Conservation (phyloP, 495 filamentous ascomycete genomes). For the Glutinoglossum americanum region DNA sequence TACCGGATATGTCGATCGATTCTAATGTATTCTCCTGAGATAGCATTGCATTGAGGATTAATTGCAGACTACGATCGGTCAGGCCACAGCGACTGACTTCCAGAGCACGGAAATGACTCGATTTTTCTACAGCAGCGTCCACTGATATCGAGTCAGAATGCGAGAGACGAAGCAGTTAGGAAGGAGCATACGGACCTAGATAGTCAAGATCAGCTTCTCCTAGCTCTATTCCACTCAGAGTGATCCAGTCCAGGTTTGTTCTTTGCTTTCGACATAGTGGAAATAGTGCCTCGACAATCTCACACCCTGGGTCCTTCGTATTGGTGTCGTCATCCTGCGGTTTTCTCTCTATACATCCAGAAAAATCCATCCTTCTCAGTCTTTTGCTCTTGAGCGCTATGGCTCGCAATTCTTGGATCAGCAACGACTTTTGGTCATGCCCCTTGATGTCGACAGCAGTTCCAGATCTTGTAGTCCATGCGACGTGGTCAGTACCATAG, state of each 20-base stretch:
- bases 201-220: slow-evolving; percentile 57
- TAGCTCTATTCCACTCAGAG: slow-evolving; percentile 63
- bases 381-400: slow-evolving; percentile 43
- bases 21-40: slow-evolving; percentile 55
- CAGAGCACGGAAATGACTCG: slow-evolving; percentile 51
- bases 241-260: slow-evolving; percentile 64
- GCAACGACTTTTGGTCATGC: slow-evolving; percentile 33
- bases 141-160: slow-evolving; percentile 25
- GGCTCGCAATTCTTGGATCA: slow-evolving; percentile 54
- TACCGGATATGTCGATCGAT: slow-evolving; percentile 53
- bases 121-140: slow-evolving; percentile 39
- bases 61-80: slow-evolving; percentile 31
- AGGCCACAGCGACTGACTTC: slow-evolving; percentile 63
- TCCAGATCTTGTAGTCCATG: slow-evolving; percentile 33
- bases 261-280: slow-evolving; percentile 49
- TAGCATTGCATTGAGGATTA: slow-evolving; percentile 35
- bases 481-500: slow-evolving; percentile 41
- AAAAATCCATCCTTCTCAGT: slow-evolving; percentile 43
- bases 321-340: slow-evolving; percentile 26
- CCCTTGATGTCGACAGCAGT: slow-evolving; percentile 33
- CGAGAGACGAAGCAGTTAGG: not conserved
- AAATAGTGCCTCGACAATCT: slow-evolving; percentile 58
- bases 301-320: slow-evolving; percentile 44
- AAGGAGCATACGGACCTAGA: slow-evolving; percentile 15
- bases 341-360: slow-evolving; percentile 28